Percentiles rank a stretch among this genome's conserved stretches.
Evolutionary conservation across 208 protist species (phyloP).

Genomic region (Borovskyia barvae): DNA sequence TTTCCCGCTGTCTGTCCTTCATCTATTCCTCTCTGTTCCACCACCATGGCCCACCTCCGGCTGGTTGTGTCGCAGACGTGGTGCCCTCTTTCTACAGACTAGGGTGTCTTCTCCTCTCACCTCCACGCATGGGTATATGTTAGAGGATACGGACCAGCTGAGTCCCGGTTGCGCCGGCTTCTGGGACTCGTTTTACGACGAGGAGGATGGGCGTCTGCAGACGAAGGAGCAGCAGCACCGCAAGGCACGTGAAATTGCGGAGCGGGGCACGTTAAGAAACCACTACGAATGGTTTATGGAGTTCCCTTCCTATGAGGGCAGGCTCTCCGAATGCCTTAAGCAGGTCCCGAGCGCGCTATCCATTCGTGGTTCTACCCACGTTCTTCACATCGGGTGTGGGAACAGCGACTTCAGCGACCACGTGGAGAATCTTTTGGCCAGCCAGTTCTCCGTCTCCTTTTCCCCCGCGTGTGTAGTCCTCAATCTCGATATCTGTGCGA

Average conservation of each 20-base stretch:
- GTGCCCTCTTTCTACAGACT: not conserved
- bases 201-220: slow-evolving; percentile 28
- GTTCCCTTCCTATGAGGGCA: slow-evolving; percentile 35
- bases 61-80: not conserved
- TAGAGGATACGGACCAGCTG: slow-evolving; percentile 30
- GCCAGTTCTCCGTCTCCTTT: not conserved
- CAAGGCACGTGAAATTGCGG: slow-evolving; percentile 18
- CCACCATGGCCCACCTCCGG: not conserved
- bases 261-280: slow-evolving; percentile 35
- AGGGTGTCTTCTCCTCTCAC: slow-evolving; percentile 8
- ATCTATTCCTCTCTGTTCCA: not conserved
- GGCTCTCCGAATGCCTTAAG: slow-evolving; percentile 10
- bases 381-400: slow-evolving; percentile 60
- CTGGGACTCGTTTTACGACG: slow-evolving; percentile 60
- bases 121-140: slow-evolving; percentile 15
- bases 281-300: slow-evolving; percentile 80
- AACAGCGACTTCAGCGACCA: slow-evolving; percentile 67
- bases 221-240: slow-evolving; percentile 36
- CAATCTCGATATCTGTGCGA: slow-evolving; percentile 61
- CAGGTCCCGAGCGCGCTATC: not conserved
- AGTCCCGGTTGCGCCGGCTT: slow-evolving; percentile 44
- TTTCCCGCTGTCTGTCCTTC: too few species aligned
- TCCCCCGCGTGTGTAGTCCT: slow-evolving; percentile 23
- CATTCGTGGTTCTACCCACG: not conserved
- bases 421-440: slow-evolving; percentile 5